These are phyloP conservation scores for Globisporangium iwayamae DNA, from an alignment of 352 stramenopile genomes.

Conservation along the genomic window DNA sequence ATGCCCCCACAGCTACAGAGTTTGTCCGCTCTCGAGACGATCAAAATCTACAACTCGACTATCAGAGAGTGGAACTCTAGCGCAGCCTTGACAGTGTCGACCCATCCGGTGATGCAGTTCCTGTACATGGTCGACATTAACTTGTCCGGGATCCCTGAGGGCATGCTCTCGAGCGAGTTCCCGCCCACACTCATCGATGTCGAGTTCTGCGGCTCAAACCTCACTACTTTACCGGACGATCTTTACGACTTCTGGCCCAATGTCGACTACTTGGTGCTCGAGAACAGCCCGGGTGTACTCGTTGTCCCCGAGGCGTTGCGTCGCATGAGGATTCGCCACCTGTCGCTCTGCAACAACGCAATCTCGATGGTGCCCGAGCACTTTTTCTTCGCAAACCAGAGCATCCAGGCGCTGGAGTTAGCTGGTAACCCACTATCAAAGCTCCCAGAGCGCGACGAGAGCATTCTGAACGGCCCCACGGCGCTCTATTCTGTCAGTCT, in stretches of 20 bases:
- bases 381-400: conserved; percentile 4
- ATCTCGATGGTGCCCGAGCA: not conserved
- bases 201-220: conserved; percentile 10
- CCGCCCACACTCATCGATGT: conserved; percentile 2
- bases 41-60: conserved; percentile 11
- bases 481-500: conserved; percentile 4
- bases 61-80: not conserved
- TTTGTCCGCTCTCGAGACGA: not conserved
- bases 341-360: conserved; percentile 12
- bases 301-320: not conserved
- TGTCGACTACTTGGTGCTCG: conserved; percentile 13
- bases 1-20: not conserved
- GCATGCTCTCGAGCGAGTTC: conserved; percentile 7
- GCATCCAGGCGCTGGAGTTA: conserved; percentile 6
- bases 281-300: not conserved
- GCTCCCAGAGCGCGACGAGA: conserved; percentile 6
- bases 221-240: not conserved
- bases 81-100: not conserved
- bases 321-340: conserved; percentile 2
- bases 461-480: not conserved
- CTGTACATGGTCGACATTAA: conserved; percentile 9
- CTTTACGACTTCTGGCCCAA: conserved; percentile 6
- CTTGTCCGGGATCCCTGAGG: not conserved
- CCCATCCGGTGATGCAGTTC: conserved; percentile 1
- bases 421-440: conserved; percentile 5